Evolutionary conservation across 1,284 basidiomycete genomes (phyloP), one percentile per base, ranked within the genome.

Genomic region (Anthracocystis walkeri): DNA sequence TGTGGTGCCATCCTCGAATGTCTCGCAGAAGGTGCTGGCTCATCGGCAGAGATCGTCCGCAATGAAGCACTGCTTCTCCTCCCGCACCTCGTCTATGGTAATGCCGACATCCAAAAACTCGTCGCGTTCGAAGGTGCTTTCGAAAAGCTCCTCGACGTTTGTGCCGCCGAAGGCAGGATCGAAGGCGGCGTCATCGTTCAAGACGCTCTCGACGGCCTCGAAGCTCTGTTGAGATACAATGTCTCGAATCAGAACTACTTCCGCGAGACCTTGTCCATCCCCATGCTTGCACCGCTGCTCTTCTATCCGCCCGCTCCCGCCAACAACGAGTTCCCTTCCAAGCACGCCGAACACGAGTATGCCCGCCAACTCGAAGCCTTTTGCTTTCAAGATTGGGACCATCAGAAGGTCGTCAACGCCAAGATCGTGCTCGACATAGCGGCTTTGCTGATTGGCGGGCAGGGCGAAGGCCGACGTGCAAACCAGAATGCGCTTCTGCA

Each of bases 201-300:
- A 77, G 92, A 96, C 78, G 93, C 93, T 11, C 87, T 99, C 60
- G 89, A 90, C 11, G 94, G 92, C 72, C 90, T 96, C 23, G 94
- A 95, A 78, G 90, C 90, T 6, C 87, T 99, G 29, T 87, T 99
- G 68, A 89, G 93, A 27, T 96, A 94, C 87, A 98, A 99, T 85
- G 90, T 92, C 27, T 96, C 95, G 4, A 99, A 98, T 86, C 95
- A 97, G 88, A 97, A 95, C 85, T 98, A 97, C 88, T 97, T 99
- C 87, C 91, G 94, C 63, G 95, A 97, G 87, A 93, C 94, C 1
- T 88, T 92, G 8, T 89, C 95, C 48, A 93, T 95, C 55, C 90
- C 92, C 0, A 87, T 91, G 12, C 87, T 97, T 10, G 92, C 91
- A 14, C 90, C 93, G 1, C 89, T 97, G 21, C 89, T 99, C 27